Evolutionary conservation across 495 filamentous ascomycete genomes (phyloP).

Genomic region (Lasiosphaeria ovina): DNA sequence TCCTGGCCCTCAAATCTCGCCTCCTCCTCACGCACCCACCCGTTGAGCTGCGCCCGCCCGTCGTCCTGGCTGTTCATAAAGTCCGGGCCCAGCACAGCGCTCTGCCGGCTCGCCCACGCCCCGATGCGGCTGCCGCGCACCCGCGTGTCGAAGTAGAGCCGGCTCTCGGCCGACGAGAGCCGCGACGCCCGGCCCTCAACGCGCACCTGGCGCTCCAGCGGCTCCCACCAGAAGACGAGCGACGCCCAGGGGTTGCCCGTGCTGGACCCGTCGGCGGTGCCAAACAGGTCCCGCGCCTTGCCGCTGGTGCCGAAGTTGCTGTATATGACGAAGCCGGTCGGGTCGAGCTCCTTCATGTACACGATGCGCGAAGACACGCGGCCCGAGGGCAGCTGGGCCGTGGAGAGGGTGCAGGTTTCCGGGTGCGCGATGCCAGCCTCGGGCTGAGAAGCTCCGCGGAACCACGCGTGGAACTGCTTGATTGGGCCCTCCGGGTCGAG

Average conservation of each 20-base stretch:
- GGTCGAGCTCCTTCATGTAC: constrained; percentile 85
- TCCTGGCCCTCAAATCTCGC: constrained; percentile 68
- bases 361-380: constrained; percentile 80
- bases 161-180: constrained; percentile 68
- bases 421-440: constrained; percentile 60
- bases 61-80: constrained; percentile 47
- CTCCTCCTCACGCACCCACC: constrained; percentile 69
- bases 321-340: constrained; percentile 84
- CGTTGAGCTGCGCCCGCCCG: constrained; percentile 62
- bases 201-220: constrained; percentile 79
- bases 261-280: constrained; percentile 24
- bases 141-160: constrained; percentile 82
- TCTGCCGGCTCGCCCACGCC: constrained; percentile 92
- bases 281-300: constrained; percentile 63
- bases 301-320: constrained; percentile 81
- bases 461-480: constrained; percentile 86
- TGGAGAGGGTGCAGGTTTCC: constrained; percentile 77
- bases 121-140: constrained; percentile 79
- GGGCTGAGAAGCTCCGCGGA: constrained; percentile 60
- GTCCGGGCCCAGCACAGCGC: constrained; percentile 59
- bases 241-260: constrained; percentile 62
- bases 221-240: constrained; percentile 74
- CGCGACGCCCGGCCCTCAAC: constrained; percentile 75
- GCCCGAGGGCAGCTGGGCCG: constrained; percentile 80
- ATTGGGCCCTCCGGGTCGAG: constrained; percentile 60